Evolutionary conservation across 2,329 filamentous ascomycete genomes (phyloP).

Genomic region (Cercospora sp.): DNA sequence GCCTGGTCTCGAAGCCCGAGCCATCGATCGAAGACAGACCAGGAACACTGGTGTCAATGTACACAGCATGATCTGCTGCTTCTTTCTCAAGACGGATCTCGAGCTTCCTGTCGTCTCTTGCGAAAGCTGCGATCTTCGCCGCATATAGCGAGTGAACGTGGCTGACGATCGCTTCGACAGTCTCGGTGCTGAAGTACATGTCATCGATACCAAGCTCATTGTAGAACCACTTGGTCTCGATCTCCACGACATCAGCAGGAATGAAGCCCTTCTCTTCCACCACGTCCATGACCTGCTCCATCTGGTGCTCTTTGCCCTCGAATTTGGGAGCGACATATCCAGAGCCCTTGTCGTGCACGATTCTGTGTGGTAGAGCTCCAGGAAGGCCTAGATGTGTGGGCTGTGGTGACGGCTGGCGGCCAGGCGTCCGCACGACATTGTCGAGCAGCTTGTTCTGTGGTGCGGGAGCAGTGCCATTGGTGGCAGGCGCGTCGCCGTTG

Average conservation of each 20-base stretch:
- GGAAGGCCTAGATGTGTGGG: conserved; percentile 81
- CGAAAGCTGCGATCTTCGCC: conserved; percentile 91
- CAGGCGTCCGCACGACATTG: conserved; percentile 52
- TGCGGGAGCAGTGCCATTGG: conserved; percentile 15
- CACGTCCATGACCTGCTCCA: conserved; percentile 81
- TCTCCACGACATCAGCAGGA: conserved; percentile 75
- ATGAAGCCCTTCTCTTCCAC: conserved; percentile 82
- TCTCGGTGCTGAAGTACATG: conserved; percentile 94
- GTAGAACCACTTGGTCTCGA: conserved; percentile 95
- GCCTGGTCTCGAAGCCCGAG: conserved; percentile 88
- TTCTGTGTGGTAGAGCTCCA: conserved; percentile 50
- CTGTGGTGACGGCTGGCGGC: conserved; percentile 78
- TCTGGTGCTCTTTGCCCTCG: conserved; percentile 87
- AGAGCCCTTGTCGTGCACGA: conserved; percentile 83
- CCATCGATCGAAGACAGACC: conserved; percentile 74
- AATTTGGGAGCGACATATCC: conserved; percentile 96
- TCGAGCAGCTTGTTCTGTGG: conserved; percentile 59
- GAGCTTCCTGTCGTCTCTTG: conserved; percentile 87
- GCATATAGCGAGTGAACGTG: conserved; percentile 96
- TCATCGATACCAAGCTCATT: conserved; percentile 96
- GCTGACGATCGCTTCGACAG: conserved; percentile 80
- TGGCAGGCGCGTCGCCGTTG: conserved; percentile 7
- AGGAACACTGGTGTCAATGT: conserved; percentile 95
- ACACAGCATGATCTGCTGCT: conserved; percentile 89
- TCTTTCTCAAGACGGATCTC: conserved; percentile 97